These are phyloP conservation scores for Saksenaea oblongispora DNA, from an alignment of 371 early-diverging fungal genomes.

Conservation along the genomic window DNA sequence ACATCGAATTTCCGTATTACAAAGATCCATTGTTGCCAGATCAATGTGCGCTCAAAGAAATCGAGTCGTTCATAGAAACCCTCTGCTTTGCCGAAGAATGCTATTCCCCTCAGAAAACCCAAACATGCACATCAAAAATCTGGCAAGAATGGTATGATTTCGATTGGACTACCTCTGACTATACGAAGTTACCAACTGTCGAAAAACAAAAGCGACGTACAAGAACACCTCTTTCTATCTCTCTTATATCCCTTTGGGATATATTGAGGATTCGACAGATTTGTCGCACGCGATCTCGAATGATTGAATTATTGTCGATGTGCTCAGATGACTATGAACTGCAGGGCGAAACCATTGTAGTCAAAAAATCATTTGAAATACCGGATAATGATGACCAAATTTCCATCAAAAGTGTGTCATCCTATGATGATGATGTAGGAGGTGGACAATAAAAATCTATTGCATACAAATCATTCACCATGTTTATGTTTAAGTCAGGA, in stretches of 20 bases:
- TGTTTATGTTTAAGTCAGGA: not conserved
- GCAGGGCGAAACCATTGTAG: slow-evolving; percentile 10
- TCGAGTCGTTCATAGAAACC: slow-evolving; percentile 20
- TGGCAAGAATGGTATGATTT: slow-evolving; percentile 13
- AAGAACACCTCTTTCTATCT: slow-evolving; percentile 9
- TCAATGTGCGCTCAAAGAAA: slow-evolving; percentile 15
- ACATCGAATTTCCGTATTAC: slow-evolving; percentile 42
- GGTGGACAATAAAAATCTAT: not conserved
- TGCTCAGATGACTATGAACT: slow-evolving; percentile 12
- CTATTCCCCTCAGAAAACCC: not conserved
- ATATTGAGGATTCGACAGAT: slow-evolving; percentile 34
- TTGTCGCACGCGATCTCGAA: slow-evolving; percentile 15
- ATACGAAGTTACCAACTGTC: slow-evolving; percentile 7
- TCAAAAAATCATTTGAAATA: slow-evolving; percentile 12
- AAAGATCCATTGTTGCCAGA: slow-evolving; percentile 19
- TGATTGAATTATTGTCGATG: slow-evolving; percentile 16
- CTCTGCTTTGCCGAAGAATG: slow-evolving; percentile 24
- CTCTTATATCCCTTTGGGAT: slow-evolving; percentile 29
- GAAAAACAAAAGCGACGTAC: slow-evolving; percentile 10
- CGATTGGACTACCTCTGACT: slow-evolving; percentile 10
- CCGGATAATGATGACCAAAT: slow-evolving; percentile 1
- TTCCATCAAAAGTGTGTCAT: not conserved
- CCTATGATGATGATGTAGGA: not conserved
- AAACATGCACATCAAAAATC: not conserved
- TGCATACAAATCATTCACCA: not conserved